Evolutionary conservation across 164 flowering plant genomes (phyloP), one percentile per base, ranked within the genome.

Genomic region (Vitis cinerea): DNA sequence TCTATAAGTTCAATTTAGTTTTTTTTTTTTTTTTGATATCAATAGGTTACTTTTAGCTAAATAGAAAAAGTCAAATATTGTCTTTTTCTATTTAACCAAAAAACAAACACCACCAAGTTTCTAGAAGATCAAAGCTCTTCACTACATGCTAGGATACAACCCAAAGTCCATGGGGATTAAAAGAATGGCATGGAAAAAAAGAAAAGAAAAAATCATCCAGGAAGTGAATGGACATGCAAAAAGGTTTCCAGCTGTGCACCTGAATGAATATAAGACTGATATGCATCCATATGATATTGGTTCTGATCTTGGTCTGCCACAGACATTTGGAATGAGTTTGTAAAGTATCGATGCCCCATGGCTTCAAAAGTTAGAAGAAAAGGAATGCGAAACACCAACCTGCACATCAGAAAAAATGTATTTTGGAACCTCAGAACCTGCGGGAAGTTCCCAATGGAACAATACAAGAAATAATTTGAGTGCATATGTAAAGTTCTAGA

Each of bases 271-370:
- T 58, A 30, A 52, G 69, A 31, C 19, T 10, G 27, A 50, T 59
- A 72, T 19, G 58, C 57, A 17, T 61, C 2, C 8, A 27, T 4
- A 59, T 59, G 50, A 59, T 10, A 57, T 11, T 11, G 53, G 60
- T 60, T 59, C 65, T 58, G 73, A 53, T 69, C 59, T 13, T 60
- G 77, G 14, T 57, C 63, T 13, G 11, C n/a, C 67, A 63, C 73
- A 51, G 37, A 74, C 50, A 64, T 17, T 50, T 70, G 77, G 29
- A 44, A 59, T 19, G 57, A 31, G 52, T 50, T 63, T 56, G 47
- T 37, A 4, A 68, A 49, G 14, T 69, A 65, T 31, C 73, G 59
- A 58, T 50, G 68, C n/a, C 47, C 77, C 73, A 74, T 74, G 55
- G 59, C 64, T 29, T 19, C 68, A 27, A 12, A 3, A 29, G 6